phyloP scores from a whole-genome alignment of 2,329 filamentous ascomycete genomes.

The Sordariomycetes sp. region DNA sequence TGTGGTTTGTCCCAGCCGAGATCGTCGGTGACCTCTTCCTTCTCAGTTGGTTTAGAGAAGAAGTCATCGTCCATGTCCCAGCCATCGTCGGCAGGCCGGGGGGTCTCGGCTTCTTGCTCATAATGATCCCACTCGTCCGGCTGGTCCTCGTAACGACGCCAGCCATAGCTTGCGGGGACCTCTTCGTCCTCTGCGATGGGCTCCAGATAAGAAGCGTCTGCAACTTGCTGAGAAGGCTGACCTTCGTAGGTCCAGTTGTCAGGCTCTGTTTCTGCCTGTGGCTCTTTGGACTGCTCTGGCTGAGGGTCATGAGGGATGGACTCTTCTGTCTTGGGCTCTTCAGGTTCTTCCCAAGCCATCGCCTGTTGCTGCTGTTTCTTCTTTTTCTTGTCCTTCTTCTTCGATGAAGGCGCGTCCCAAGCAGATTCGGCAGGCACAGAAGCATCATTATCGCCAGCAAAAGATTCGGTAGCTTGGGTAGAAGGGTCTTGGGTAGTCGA shows the following conservation, averaged over 20 bases:
- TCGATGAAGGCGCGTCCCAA: conserved; percentile 7
- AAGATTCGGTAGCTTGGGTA: conserved; percentile 12
- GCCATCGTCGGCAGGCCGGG: conserved; percentile 8
- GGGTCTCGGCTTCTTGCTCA: not conserved
- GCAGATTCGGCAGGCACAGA: conserved; percentile 8
- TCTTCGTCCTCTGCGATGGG: too few species aligned
- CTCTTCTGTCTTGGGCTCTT: not conserved
- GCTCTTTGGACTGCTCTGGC: too few species aligned
- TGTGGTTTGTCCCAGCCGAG: conserved; percentile 3
- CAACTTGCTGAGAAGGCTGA: not conserved
- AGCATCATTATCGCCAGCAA: conserved; percentile 1
- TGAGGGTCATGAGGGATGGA: too few species aligned
- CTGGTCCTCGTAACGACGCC: too few species aligned
- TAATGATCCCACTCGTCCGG: not conserved
- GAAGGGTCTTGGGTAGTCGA: conserved; percentile 13
- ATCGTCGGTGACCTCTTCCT: not conserved
- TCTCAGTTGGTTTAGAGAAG: not conserved
- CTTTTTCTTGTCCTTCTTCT: conserved; percentile 23
- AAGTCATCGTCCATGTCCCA: conserved; percentile 5
- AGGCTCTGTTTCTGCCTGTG: too few species aligned
- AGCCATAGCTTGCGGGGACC: too few species aligned
- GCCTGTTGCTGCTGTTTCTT: conserved; percentile 18
- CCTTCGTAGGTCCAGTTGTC: too few species aligned
- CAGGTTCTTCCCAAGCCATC: not conserved
- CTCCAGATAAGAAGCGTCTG: not conserved